phyloP scores from a whole-genome alignment of 192 early-diverging fungal genomes.

The Coemansia sp. region DNA sequence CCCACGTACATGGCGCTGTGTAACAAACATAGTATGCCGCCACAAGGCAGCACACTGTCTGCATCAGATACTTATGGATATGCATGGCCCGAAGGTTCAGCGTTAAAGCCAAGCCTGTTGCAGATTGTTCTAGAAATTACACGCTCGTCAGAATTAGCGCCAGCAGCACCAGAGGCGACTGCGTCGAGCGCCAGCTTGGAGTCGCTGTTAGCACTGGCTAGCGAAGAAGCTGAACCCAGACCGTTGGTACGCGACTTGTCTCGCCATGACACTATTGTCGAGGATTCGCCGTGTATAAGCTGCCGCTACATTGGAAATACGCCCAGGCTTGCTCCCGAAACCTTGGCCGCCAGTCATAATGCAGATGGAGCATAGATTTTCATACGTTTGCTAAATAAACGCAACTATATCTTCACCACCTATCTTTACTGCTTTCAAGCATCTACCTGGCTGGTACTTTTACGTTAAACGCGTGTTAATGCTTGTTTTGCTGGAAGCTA shows the following conservation, averaged over 20 bases:
- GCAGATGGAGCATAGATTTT: too few species aligned
- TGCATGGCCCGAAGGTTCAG: not conserved
- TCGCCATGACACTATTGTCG: constrained; percentile 6
- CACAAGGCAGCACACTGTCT: not conserved
- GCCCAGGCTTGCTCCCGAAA: not conserved
- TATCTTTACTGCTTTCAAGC: too few species aligned
- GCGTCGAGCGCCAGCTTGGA: not conserved
- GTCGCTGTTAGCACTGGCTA: not conserved
- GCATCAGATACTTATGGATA: not conserved
- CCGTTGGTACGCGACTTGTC: not conserved
- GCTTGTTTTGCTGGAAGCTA: too few species aligned
- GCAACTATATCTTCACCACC: too few species aligned
- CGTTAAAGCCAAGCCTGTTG: not conserved
- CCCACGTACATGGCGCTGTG: constrained; percentile 2
- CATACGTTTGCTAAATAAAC: too few species aligned
- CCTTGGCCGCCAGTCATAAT: not conserved
- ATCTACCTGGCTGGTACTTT: too few species aligned
- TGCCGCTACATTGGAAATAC: not conserved
- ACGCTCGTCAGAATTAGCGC: not conserved
- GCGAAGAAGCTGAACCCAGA: not conserved
- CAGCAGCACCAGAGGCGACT: not conserved
- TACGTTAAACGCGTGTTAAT: too few species aligned
- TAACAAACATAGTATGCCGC: not conserved
- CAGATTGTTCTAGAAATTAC: not conserved
- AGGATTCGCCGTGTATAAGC: not conserved